Evolutionary conservation across 2,329 filamentous ascomycete species (phyloP), one percentile per base, ranked within the genome.

Genomic region (Colletotrichum sojae): DNA sequence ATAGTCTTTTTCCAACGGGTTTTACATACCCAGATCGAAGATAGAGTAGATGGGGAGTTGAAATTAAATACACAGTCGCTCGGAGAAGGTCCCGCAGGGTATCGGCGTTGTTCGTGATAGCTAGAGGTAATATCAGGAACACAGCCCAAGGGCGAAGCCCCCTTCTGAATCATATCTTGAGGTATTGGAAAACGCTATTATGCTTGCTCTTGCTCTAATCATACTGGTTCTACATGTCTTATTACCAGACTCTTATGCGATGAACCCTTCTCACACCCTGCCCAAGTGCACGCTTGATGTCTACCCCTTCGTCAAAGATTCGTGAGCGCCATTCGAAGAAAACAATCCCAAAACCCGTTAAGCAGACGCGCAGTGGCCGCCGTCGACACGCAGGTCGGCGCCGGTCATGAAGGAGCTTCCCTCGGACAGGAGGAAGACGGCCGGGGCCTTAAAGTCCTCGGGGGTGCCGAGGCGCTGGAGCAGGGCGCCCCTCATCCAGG

Each of bases 391-490:
- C 71, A 90, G 72, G 52, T 88, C 86, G 13, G 84, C 82, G 0
- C 87, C 88, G 0, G 88, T 89, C 82, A 90, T 88, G 73, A 87
- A 90, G 1, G 81, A 82, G 71, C 85, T 88, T 0, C 86, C 87
- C 70, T 86, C 83, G 15, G 86, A 85, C n/a, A 89, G 72, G 56
- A 89, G 79, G 73, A 89, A 90, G 8, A 90, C 80, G 2, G 85
- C 85, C 0, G 85, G 84, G 0, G 86, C 87, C 67, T 88, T 84
- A 74, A 89, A 89, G 71, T 90, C 88, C 71, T 89, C 86, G 0
- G 87, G 85, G 8, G 79, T 81, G 5, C 87, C 87, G 52, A 89
- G 73, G 27, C 86, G 80, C 9, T 85, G 85, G 27, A 90, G 79
- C 75, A 90, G 74, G 16, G 84, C 84, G 49, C 85, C 85, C 2